Evolutionary conservation across 2,329 filamentous ascomycete species (phyloP), one percentile per base, ranked within the genome.

Genomic region (Amauroascus niger): DNA sequence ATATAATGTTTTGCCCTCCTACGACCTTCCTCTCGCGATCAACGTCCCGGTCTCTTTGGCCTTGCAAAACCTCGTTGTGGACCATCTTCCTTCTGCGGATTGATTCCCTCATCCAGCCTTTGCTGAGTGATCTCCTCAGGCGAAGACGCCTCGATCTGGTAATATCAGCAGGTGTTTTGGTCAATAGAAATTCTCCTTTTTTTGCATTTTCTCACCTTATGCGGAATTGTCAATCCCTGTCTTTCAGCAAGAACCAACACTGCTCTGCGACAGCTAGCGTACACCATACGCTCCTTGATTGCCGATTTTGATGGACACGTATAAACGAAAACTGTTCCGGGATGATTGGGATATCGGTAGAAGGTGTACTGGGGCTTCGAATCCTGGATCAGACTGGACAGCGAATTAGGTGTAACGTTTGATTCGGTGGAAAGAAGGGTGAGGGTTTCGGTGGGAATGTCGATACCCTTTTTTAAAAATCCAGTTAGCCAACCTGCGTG

Each of bases 281-380:
- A 82, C 55, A 84, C 62, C 81, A 84, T 84, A 53, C 81, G 73
- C 65, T 83, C 80, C 67, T 81, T 83, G 64, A 84, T 79, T 65
- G 79, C 81, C 13, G 78, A 79, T 11, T 64, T 71, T 0, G 75
- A 74, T 11, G 81, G 81, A 64, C 81, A 84, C 18, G 81, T 82
- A 63, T 82, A 83, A 55, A 84, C 77, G 66, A 84, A 84, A 20
- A 83, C 67, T 11, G 82, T 71, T 1, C 67, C 63, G 6, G 70
- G 67, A 11, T 71, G 71, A 32, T 71, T 68, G 5, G 72, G 69
- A 58, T 80, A 75, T 49, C 76, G 73, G 66, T 82, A 84, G 62
- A 83, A 82, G 3, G 75, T 74, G 63, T 82, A 84, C 53, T 79
- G 71, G 11, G 81, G 81, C 58, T 80, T 77, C 37, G 71, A 71